Conservation (phyloP, 2,329 filamentous ascomycete genomes). For the Apiospora aurea region DNA sequence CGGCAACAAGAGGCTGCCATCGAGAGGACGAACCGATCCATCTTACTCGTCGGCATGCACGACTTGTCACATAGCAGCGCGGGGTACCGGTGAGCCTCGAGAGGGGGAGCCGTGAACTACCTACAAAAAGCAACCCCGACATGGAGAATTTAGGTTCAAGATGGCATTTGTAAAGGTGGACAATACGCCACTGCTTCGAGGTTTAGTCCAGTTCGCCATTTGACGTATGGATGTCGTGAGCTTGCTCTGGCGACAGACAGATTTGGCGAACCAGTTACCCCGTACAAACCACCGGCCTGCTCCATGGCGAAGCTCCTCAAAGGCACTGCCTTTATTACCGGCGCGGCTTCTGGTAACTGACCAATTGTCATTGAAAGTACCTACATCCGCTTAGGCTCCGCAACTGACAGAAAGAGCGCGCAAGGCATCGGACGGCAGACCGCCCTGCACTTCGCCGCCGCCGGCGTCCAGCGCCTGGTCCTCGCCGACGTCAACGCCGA, state of each 20-base stretch:
- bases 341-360: constrained; percentile 51
- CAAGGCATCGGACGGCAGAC: constrained; percentile 57
- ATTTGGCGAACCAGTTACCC: too few relatives aligned
- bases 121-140: background rate
- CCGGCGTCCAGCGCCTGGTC: constrained; percentile 55
- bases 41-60: background rate
- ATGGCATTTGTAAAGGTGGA: background rate
- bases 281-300: background rate
- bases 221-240: too few relatives aligned
- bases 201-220: background rate
- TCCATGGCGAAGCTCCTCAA: constrained; percentile 49
- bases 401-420: constrained; percentile 25
- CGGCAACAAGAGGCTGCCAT: background rate
- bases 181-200: background rate
- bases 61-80: background rate
- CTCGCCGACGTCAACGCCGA: constrained; percentile 53
- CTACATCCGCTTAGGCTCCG: background rate
- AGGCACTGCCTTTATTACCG: constrained; percentile 57
- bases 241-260: background rate
- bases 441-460: constrained; percentile 53
- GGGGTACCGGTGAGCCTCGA: background rate
- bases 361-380: constrained; percentile 24
- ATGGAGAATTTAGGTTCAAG: background rate
- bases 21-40: background rate
- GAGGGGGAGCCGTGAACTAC: background rate